Percentiles rank a stretch among this genome's conserved stretches.
These are phyloP conservation scores for Plenodomus biglobosus DNA, from an alignment of 2,329 filamentous ascomycete genomes.

Conservation along the genomic window DNA sequence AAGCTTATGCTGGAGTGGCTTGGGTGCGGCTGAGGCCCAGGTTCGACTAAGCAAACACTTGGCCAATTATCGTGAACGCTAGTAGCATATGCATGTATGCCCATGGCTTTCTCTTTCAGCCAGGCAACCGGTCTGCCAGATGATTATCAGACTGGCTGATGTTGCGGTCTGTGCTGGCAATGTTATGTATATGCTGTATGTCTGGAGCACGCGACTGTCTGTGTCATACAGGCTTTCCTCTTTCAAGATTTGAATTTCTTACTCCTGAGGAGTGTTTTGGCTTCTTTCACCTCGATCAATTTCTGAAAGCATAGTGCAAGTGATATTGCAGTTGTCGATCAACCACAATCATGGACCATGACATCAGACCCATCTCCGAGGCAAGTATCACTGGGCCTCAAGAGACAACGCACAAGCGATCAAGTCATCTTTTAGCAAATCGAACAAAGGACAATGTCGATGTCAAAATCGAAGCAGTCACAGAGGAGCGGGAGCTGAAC, in stretches of 20 bases:
- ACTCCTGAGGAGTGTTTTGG: neutral
- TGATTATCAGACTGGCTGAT: slow-evolving; percentile 8
- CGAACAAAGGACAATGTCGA: slow-evolving; percentile 6
- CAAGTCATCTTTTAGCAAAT: neutral
- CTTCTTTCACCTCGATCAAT: neutral
- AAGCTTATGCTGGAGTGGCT: slow-evolving; percentile 2
- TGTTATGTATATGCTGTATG: slow-evolving; percentile 2
- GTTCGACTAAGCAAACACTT: neutral
- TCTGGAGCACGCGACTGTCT: slow-evolving; percentile 7
- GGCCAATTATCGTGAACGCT: slow-evolving; percentile 2
- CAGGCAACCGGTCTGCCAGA: slow-evolving; percentile 2
- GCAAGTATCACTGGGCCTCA: neutral
- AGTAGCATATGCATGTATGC: neutral
- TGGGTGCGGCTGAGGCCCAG: slow-evolving; percentile 6
- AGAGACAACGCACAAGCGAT: neutral
- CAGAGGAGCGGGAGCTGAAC: neutral
- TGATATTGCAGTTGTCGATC: neutral
- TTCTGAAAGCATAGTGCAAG: neutral
- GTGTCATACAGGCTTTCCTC: neutral
- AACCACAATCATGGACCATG: neutral
- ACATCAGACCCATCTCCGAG: slow-evolving; percentile 3
- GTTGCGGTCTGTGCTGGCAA: slow-evolving; percentile 2
- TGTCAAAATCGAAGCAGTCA: slow-evolving; percentile 6
- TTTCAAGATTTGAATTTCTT: neutral
- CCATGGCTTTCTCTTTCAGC: neutral